Evolutionary conservation across 768 basidiomycete species (phyloP).

Genomic region (Rhizopogon vesiculosus): DNA sequence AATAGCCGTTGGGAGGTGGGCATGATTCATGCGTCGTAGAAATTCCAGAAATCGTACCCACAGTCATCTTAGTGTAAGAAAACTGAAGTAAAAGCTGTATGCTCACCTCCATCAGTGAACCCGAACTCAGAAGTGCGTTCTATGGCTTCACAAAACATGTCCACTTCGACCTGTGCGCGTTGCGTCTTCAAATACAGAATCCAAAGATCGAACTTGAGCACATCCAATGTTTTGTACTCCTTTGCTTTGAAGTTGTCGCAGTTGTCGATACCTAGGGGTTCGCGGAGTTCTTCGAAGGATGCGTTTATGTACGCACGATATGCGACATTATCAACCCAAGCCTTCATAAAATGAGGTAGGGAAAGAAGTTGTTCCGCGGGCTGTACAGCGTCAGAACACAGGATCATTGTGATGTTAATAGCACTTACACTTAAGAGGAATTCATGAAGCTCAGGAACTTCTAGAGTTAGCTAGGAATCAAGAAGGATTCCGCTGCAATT

Average conservation of each 20-base stretch:
- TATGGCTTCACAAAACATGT: background rate
- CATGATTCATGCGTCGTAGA: background rate
- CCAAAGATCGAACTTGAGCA: background rate
- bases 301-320: background rate
- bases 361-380: background rate
- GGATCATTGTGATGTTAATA: background rate
- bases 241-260: background rate
- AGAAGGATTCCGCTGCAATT: background rate
- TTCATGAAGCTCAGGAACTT: background rate
- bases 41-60: background rate
- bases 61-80: background rate
- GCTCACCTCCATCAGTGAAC: background rate
- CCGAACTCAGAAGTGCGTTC: background rate
- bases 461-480: background rate
- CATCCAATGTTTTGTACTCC: background rate
- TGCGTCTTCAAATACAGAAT: background rate
- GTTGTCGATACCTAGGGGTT: background rate
- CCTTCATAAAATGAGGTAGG: background rate
- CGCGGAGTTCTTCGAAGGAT: background rate
- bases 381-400: background rate
- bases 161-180: background rate
- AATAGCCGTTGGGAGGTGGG: background rate
- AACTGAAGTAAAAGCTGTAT: background rate
- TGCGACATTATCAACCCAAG: background rate
- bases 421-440: background rate